These are phyloP conservation scores for Inosperma sp. DNA, from an alignment of 768 basidiomycete genomes.

Conservation along the genomic window DNA sequence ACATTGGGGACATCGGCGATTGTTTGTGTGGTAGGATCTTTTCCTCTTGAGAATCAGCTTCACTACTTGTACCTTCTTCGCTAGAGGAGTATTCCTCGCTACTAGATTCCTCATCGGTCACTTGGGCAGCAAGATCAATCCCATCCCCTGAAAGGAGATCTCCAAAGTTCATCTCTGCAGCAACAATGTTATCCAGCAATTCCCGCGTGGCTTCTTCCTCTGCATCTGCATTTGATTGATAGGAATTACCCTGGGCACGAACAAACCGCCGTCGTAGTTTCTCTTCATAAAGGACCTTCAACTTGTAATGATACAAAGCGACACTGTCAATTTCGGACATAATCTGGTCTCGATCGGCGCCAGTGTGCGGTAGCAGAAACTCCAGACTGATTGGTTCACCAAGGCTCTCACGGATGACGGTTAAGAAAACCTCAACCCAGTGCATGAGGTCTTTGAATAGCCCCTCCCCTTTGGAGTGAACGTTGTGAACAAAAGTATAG, in stretches of 20 bases:
- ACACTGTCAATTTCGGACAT: conserved; percentile 85
- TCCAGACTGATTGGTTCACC: conserved; percentile 77
- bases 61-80: conserved; percentile 36
- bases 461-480: conserved; percentile 93
- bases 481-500: conserved; percentile 97
- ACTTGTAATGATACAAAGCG: conserved; percentile 88
- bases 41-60: conserved; percentile 27
- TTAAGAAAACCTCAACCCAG: conserved; percentile 96
- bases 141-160: conserved; percentile 76
- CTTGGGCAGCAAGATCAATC: conserved; percentile 75
- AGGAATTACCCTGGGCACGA: conserved; percentile 41
- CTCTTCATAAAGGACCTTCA: conserved; percentile 90
- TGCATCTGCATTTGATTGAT: conserved; percentile 49
- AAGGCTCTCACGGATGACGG: conserved; percentile 84
- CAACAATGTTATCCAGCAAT: conserved; percentile 76
- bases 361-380: conserved; percentile 80
- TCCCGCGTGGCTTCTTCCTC: conserved; percentile 82
- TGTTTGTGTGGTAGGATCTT: conserved; percentile 8
- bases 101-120: conserved; percentile 44
- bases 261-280: conserved; percentile 86
- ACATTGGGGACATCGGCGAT: conserved; percentile 4
- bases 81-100: conserved; percentile 41
- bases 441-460: conserved; percentile 92
- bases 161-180: conserved; percentile 77
- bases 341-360: conserved; percentile 69